Evolutionary conservation across 306 rosid genomes (phyloP).

Genomic region (Albizia julibrissin): DNA sequence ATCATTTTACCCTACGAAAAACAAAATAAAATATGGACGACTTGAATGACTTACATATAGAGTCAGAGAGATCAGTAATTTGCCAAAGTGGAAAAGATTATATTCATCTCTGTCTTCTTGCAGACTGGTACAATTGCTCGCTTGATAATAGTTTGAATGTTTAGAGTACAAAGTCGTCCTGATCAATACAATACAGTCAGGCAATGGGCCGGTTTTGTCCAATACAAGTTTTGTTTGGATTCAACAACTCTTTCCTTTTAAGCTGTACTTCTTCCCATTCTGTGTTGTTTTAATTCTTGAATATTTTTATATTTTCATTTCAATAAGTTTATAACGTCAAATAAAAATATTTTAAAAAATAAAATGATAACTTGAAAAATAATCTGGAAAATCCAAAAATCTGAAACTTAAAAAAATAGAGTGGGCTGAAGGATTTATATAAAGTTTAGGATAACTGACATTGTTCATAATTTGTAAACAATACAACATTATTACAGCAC

Average conservation of each 20-base stretch:
- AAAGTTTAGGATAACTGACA: neutral
- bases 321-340: neutral
- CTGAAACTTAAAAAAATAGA: neutral
- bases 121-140: neutral
- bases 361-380: too few relatives aligned
- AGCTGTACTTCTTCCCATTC: too few relatives aligned
- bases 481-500: neutral
- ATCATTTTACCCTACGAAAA: neutral
- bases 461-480: neutral
- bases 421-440: neutral
- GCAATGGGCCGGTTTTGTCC: too few relatives aligned
- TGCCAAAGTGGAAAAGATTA: neutral
- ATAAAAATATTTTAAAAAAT: too few relatives aligned
- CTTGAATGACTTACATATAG: neutral
- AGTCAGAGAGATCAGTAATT: neutral
- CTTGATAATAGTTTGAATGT: neutral
- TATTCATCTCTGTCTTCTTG: neutral
- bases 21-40: neutral
- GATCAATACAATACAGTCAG: too few relatives aligned
- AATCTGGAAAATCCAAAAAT: neutral
- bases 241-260: neutral
- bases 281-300: too few relatives aligned
- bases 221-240: neutral
- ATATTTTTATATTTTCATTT: neutral
- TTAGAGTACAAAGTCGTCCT: neutral